These are phyloP conservation scores for Candida glaebosa DNA, from an alignment of 805 yeast species.

Conservation along the genomic window DNA sequence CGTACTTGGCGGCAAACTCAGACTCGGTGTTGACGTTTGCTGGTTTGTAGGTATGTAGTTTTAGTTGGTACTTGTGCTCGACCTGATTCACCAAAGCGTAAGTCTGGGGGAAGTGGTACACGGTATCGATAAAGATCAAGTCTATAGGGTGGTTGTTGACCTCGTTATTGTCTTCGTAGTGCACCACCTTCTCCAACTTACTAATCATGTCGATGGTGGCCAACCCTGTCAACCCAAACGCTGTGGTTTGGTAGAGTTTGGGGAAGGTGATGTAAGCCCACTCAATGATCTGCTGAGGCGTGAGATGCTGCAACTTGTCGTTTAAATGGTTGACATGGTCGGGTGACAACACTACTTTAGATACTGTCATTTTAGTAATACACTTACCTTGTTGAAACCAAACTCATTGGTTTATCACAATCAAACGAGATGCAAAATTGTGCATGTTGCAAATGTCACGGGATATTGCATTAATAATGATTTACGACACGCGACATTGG, in stretches of 20 bases:
- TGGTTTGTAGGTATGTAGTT: slow-evolving; percentile 69
- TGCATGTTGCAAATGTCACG: slow-evolving; percentile 3
- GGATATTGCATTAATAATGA: slow-evolving; percentile 1
- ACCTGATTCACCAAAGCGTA: slow-evolving; percentile 64
- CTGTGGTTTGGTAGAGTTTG: slow-evolving; percentile 82
- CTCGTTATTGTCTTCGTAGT: slow-evolving; percentile 3
- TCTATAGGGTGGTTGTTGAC: slow-evolving; percentile 47
- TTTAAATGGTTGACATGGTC: slow-evolving; percentile 68
- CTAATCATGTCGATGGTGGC: slow-evolving; percentile 82
- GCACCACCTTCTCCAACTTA: slow-evolving; percentile 31
- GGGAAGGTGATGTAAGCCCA: slow-evolving; percentile 90
- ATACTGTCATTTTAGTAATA: slow-evolving; percentile 3
- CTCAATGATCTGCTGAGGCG: slow-evolving; percentile 69
- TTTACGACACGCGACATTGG: background rate
- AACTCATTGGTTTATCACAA: background rate
- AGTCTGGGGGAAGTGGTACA: slow-evolving; percentile 95
- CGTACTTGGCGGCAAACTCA: slow-evolving; percentile 67
- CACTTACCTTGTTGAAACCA: background rate
- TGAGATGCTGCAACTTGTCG: slow-evolving; percentile 46
- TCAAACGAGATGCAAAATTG: slow-evolving; percentile 1
- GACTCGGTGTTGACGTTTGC: slow-evolving; percentile 47
- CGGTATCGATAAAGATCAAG: slow-evolving; percentile 81
- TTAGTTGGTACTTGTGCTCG: slow-evolving; percentile 49
- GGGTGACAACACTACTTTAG: slow-evolving; percentile 27
- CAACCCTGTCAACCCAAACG: slow-evolving; percentile 90